These are phyloP conservation scores for Nannochloropsis salina DNA, from an alignment of 108 stramenopile genomes.

Conservation along the genomic window DNA sequence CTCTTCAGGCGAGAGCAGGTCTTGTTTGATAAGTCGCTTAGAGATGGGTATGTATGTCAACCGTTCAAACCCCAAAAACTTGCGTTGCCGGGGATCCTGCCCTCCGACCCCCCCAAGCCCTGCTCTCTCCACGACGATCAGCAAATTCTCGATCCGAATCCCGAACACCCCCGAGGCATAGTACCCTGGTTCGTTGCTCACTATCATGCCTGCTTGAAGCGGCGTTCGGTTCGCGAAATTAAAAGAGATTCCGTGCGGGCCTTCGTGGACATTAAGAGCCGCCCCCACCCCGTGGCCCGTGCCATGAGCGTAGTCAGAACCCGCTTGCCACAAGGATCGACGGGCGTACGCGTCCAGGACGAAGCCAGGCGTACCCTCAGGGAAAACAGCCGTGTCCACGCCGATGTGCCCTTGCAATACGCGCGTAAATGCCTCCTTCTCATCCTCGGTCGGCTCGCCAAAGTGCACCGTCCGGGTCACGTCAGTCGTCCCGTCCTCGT, in stretches of 20 bases:
- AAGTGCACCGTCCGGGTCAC: constrained; percentile 92
- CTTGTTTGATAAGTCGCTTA: neutral
- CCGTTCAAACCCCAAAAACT: constrained; percentile 6
- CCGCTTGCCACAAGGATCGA: constrained; percentile 72
- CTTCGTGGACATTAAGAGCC: constrained; percentile 94
- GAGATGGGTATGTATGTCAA: constrained; percentile 7
- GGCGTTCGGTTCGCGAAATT: constrained; percentile 55
- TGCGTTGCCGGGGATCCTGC: neutral
- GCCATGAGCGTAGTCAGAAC: constrained; percentile 93
- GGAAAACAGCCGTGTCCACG: constrained; percentile 78
- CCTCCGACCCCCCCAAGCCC: neutral
- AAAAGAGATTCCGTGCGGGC: constrained; percentile 63
- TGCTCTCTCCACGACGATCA: neutral
- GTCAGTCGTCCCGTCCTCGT: constrained; percentile 93
- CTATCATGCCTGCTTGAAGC: constrained; percentile 87
- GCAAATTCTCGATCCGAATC: constrained; percentile 78
- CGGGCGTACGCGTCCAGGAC: constrained; percentile 87
- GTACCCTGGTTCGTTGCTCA: constrained; percentile 95
- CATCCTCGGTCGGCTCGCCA: constrained; percentile 68
- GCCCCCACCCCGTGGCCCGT: constrained; percentile 97
- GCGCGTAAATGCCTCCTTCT: constrained; percentile 72
- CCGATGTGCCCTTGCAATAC: constrained; percentile 94
- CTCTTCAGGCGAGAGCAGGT: neutral
- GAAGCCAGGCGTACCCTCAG: constrained; percentile 66
- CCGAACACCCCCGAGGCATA: constrained; percentile 86